phyloP scores from a whole-genome alignment of 1,284 basidiomycete genomes.

The Heterobasidion annosum region DNA sequence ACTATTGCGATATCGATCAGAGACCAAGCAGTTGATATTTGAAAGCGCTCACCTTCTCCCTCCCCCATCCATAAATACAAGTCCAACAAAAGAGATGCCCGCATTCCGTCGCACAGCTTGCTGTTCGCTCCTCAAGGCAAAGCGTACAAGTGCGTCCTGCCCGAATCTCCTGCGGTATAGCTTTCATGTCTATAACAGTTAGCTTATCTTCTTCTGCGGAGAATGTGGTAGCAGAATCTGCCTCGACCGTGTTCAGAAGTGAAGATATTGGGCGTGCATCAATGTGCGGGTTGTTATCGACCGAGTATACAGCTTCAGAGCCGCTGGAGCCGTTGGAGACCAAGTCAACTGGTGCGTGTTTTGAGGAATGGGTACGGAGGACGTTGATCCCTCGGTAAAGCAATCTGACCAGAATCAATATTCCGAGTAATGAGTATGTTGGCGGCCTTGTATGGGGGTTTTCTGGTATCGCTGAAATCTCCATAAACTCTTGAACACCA shows the following conservation, averaged over 20 bases:
- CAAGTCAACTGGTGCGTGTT: conserved; percentile 12
- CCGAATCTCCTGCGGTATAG: conserved; percentile 41
- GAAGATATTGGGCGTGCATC: conserved; percentile 56
- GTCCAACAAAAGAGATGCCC: conserved; percentile 94
- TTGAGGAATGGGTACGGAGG: conserved; percentile 22
- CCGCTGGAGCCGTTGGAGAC: neutral
- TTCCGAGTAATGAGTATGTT: conserved; percentile 79
- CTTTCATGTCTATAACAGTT: conserved; percentile 51
- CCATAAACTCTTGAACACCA: neutral
- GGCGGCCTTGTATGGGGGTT: conserved; percentile 67
- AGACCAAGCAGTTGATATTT: neutral
- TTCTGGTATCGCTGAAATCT: conserved; percentile 69
- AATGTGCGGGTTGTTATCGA: conserved; percentile 44
- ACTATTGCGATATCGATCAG: conserved; percentile 27
- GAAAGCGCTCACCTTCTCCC: conserved; percentile 62
- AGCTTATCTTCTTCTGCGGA: conserved; percentile 61
- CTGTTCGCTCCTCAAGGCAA: conserved; percentile 76
- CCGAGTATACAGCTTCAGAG: neutral
- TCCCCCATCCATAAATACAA: conserved; percentile 82
- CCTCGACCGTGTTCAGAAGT: conserved; percentile 43
- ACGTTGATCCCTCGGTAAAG: conserved; percentile 49
- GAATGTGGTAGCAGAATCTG: conserved; percentile 40
- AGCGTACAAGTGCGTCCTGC: conserved; percentile 75
- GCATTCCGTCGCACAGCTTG: conserved; percentile 84
- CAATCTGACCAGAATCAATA: conserved; percentile 66